Conservation (phyloP, 495 filamentous ascomycete genomes). For the Penicillium subrubescens region DNA sequence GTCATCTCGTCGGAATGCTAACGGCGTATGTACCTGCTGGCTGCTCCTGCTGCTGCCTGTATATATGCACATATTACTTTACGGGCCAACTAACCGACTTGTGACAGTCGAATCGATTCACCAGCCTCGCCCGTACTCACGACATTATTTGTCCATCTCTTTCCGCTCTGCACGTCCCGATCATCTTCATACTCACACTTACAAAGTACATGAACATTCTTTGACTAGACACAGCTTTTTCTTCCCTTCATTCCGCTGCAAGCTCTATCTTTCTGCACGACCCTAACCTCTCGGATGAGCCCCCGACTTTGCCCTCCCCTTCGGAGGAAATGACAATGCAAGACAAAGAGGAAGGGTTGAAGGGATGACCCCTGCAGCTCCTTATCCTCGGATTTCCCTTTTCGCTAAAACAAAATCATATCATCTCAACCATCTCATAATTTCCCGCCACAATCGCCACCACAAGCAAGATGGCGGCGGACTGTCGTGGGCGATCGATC, state of each 20-base stretch:
- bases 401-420: not conserved
- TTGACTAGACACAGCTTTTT: not conserved
- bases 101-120: constrained; percentile 5
- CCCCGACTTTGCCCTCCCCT: constrained; percentile 9
- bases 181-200: not conserved
- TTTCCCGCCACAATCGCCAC: constrained; percentile 7
- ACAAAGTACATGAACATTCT: not conserved
- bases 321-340: constrained; percentile 3
- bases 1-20: not conserved
- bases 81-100: not conserved
- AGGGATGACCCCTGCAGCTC: not conserved
- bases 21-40: not conserved
- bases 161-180: not conserved
- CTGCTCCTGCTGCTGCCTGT: not conserved
- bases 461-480: constrained; percentile 4
- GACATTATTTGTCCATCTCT: not conserved
- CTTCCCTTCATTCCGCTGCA: constrained; percentile 2
- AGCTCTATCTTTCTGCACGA: not conserved
- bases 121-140: not conserved
- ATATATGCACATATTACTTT: not conserved
- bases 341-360: not conserved
- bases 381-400: not conserved
- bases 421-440: not conserved
- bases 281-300: not conserved
- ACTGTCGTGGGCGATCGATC: not conserved